A percentile compares a stretch with the other conserved stretches of the same genome.
Evolutionary conservation across 371 early-diverging fungal species (phyloP).

Genomic region (Mucor piriformis): DNA sequence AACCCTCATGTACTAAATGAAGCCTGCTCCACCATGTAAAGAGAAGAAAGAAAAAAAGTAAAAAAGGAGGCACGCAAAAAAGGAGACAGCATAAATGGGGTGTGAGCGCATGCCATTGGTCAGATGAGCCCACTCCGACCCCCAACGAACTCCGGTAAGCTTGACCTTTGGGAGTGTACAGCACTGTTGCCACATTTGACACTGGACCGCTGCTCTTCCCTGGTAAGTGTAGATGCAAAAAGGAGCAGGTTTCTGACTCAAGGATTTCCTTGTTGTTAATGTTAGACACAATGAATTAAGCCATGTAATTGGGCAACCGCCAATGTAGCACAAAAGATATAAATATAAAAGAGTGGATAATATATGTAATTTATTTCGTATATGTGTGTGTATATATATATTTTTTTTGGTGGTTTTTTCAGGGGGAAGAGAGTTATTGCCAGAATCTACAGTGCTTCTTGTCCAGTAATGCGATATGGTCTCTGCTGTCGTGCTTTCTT

Average conservation of each 20-base stretch:
- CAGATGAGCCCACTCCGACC: background rate
- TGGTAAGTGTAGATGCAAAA: too few species aligned
- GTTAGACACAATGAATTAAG: too few species aligned
- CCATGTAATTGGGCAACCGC: too few species aligned
- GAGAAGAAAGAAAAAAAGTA: slow-evolving; percentile 10
- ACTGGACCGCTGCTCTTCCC: too few species aligned
- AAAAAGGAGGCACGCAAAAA: slow-evolving; percentile 2
- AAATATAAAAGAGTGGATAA: background rate
- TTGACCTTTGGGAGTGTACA: too few species aligned
- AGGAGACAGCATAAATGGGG: slow-evolving; percentile 6
- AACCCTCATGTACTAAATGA: slow-evolving; percentile 25
- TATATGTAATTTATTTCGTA: background rate
- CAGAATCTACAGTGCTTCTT: slow-evolving; percentile 31
- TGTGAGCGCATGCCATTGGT: background rate
- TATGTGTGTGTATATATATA: background rate
- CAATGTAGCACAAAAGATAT: too few species aligned
- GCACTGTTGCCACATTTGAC: too few species aligned
- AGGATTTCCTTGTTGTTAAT: too few species aligned
- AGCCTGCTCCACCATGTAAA: slow-evolving; percentile 24
- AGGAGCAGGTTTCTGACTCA: too few species aligned
- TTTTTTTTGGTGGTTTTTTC: background rate
- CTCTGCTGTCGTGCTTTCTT: slow-evolving; percentile 19
- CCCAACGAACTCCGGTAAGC: too few species aligned
- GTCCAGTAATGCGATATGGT: slow-evolving; percentile 14
- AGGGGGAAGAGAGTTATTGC: slow-evolving; percentile 15